phyloP scores from a whole-genome alignment of 495 filamentous ascomycete genomes.

The Xylaria longipes region DNA sequence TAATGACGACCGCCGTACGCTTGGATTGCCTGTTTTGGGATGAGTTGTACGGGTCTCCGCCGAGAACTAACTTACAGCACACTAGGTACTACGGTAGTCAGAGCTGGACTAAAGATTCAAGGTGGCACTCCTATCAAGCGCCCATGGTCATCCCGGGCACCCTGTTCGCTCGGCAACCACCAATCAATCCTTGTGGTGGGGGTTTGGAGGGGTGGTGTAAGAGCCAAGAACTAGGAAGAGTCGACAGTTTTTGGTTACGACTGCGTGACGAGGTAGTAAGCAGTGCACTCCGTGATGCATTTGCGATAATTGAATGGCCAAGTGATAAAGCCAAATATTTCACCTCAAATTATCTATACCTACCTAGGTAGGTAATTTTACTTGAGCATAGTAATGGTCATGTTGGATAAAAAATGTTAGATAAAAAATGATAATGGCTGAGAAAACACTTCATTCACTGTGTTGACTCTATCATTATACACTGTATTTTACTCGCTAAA shows the following conservation, averaged over 20 bases:
- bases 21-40: constrained; percentile 23
- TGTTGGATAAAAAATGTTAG: not conserved
- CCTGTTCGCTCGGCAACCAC: constrained; percentile 43
- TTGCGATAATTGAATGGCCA: not conserved
- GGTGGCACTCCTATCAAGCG: constrained; percentile 12
- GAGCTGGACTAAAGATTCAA: not conserved
- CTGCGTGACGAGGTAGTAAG: not conserved
- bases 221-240: not conserved
- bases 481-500: not conserved
- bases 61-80: not conserved
- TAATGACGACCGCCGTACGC: not conserved
- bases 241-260: too few species aligned
- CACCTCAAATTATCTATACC: not conserved
- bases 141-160: not conserved
- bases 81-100: not conserved
- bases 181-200: constrained; percentile 24
- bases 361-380: not conserved
- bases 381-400: not conserved
- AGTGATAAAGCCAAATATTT: not conserved
- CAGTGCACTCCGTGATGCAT: not conserved
- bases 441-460: not conserved
- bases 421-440: too few species aligned
- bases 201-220: constrained; percentile 27
- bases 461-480: not conserved
- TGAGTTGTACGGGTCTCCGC: constrained; percentile 5